Evolutionary conservation across 1,284 basidiomycete species (phyloP).

Genomic region (Phylloporus sp.): DNA sequence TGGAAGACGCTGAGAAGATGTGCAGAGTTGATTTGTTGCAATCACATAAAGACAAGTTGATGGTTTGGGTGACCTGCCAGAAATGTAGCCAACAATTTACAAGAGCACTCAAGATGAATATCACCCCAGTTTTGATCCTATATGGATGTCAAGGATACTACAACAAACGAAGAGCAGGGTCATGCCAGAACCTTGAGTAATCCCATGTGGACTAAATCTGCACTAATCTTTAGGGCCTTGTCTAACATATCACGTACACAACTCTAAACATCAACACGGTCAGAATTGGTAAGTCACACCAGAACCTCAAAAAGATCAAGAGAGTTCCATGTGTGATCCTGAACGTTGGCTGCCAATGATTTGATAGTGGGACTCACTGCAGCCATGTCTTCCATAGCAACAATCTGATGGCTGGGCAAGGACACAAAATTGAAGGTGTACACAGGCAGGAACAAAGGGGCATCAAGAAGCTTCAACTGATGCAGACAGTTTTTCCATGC

Average conservation of each 20-base stretch:
- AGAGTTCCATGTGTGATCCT: slow-evolving; percentile 93
- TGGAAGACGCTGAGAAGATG: slow-evolving; percentile 88
- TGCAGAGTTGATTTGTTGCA: slow-evolving; percentile 89
- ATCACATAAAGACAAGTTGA: slow-evolving; percentile 94
- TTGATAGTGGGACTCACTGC: slow-evolving; percentile 87
- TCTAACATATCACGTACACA: slow-evolving; percentile 90
- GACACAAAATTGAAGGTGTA: slow-evolving; percentile 93
- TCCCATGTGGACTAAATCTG: slow-evolving; percentile 94
- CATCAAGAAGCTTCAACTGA: slow-evolving; percentile 87
- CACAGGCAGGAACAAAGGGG: slow-evolving; percentile 84
- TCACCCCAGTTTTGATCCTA: slow-evolving; percentile 76
- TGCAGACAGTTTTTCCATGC: slow-evolving; percentile 86
- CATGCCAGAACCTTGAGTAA: slow-evolving; percentile 85
- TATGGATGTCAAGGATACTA: slow-evolving; percentile 3
- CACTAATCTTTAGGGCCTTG: slow-evolving; percentile 90
- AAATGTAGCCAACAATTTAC: slow-evolving; percentile 90
- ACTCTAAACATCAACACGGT: slow-evolving; percentile 69
- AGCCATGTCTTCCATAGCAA: slow-evolving; percentile 86
- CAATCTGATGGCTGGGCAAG: slow-evolving; percentile 79
- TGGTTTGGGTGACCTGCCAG: slow-evolving; percentile 93
- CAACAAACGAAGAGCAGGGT: neutral
- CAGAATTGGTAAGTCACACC: slow-evolving; percentile 74
- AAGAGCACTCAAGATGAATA: slow-evolving; percentile 85
- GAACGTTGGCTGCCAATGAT: slow-evolving; percentile 81
- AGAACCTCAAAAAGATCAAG: slow-evolving; percentile 91